Evolutionary conservation across 257 asterid species (phyloP).

Genomic region (Przewalskia tangutica): DNA sequence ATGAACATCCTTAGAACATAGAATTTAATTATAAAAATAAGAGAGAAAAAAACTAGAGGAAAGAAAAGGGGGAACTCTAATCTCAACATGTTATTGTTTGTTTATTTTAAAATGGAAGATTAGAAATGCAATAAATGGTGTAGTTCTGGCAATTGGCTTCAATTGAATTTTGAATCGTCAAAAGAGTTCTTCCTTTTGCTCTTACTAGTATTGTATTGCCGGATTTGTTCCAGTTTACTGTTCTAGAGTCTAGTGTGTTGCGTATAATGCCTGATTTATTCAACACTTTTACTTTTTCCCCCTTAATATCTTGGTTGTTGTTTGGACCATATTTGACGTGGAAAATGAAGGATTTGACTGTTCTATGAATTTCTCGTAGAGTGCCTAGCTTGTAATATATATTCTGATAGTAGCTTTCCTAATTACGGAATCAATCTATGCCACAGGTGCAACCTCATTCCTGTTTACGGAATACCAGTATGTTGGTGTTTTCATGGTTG

Average conservation of each 20-base stretch:
- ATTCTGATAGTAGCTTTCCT: neutral
- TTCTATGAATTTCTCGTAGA: neutral
- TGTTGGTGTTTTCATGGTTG: conserved; percentile 75
- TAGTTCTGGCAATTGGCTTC: neutral
- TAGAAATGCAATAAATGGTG: neutral
- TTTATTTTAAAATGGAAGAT: neutral
- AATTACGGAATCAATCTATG: neutral
- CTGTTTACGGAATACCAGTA: conserved; percentile 63
- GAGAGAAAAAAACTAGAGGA: neutral
- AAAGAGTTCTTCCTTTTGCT: neutral
- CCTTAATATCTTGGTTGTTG: neutral
- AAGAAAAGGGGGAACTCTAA: too few species aligned
- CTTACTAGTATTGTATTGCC: neutral
- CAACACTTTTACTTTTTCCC: neutral
- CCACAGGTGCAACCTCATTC: conserved; percentile 73
- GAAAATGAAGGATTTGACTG: neutral
- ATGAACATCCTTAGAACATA: neutral
- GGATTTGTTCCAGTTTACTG: neutral
- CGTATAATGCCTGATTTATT: neutral
- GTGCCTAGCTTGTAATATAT: neutral
- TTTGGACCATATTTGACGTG: neutral
- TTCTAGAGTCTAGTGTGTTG: neutral
- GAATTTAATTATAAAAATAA: neutral
- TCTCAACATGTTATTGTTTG: neutral
- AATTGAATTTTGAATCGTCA: neutral